Evolutionary conservation across 1,139 yeast species (phyloP).

Genomic region (Suhomyces choctaworum): DNA sequence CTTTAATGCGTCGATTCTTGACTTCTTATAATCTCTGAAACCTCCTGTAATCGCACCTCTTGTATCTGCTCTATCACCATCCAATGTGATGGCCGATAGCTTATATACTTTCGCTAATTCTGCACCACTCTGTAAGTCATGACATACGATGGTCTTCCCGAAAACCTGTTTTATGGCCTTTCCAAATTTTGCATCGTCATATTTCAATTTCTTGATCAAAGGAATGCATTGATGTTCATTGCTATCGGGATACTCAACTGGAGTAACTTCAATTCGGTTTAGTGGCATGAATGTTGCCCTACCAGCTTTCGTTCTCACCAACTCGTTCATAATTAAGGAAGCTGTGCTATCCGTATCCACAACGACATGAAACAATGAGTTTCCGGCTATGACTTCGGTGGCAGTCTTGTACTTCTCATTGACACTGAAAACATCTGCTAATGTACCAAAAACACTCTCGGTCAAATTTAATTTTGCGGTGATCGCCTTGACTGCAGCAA

Average conservation of each 20-base stretch:
- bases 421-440: constrained; percentile 79
- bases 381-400: constrained; percentile 87
- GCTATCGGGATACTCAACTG: constrained; percentile 53
- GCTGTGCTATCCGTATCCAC: constrained; percentile 91
- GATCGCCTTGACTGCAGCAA: constrained; percentile 64
- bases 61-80: constrained; percentile 86
- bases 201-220: constrained; percentile 68
- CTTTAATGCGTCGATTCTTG: constrained; percentile 71
- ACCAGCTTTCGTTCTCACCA: constrained; percentile 70
- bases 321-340: constrained; percentile 70
- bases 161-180: constrained; percentile 77
- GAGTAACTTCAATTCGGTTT: constrained; percentile 55
- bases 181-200: constrained; percentile 48
- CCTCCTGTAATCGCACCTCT: constrained; percentile 92
- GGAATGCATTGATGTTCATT: constrained; percentile 65
- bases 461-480: constrained; percentile 54
- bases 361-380: constrained; percentile 79
- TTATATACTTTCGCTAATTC: constrained; percentile 63
- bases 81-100: constrained; percentile 79
- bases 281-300: constrained; percentile 90
- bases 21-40: constrained; percentile 65
- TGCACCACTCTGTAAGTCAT: constrained; percentile 66
- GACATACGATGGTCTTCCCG: constrained; percentile 77
- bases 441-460: constrained; percentile 72
- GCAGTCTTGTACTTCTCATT: constrained; percentile 84